A percentile compares a stretch with the other conserved stretches of the same genome.
Evolutionary conservation across 2,329 filamentous ascomycete genomes (phyloP).

Genomic region (Cladophialophora immunda): DNA sequence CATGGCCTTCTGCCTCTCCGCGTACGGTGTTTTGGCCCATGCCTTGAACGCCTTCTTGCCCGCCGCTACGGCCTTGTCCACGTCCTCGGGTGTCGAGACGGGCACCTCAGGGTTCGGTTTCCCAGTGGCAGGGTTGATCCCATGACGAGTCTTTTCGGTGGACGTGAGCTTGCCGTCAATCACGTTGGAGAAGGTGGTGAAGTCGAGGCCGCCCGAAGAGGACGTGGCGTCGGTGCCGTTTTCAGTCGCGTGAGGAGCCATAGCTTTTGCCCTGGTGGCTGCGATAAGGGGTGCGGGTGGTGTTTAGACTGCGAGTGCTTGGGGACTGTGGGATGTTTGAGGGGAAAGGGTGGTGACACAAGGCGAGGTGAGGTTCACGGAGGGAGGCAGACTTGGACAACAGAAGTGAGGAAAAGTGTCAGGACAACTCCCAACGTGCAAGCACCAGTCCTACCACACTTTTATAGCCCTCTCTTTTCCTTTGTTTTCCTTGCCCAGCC

Average conservation of each 20-base stretch:
- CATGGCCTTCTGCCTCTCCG: slow-evolving; percentile 47
- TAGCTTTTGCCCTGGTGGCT: not conserved
- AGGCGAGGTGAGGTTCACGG: not conserved
- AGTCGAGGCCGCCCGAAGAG: slow-evolving; percentile 35
- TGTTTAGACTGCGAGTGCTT: not conserved
- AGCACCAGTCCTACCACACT: not conserved
- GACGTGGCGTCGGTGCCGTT: slow-evolving; percentile 15
- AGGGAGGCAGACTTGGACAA: not conserved
- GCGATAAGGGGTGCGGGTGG: not conserved
- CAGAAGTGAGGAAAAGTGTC: not conserved
- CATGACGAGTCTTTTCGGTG: slow-evolving; percentile 56
- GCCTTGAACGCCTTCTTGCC: slow-evolving; percentile 57
- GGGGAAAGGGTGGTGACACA: not conserved
- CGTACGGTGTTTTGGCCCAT: slow-evolving; percentile 54
- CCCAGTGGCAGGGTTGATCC: slow-evolving; percentile 61
- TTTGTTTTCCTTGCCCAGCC: not conserved
- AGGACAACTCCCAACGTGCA: not conserved
- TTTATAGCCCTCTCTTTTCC: not conserved
- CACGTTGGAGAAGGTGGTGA: slow-evolving; percentile 60
- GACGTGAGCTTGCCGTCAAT: slow-evolving; percentile 59
- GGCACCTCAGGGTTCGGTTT: slow-evolving; percentile 61
- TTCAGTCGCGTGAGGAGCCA: slow-evolving; percentile 28
- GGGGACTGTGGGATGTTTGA: not conserved
- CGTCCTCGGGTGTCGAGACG: slow-evolving; percentile 56
- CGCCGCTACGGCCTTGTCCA: slow-evolving; percentile 60